Conservation (phyloP, 2,329 filamentous ascomycete species). For the Claviceps maximensis region DNA sequence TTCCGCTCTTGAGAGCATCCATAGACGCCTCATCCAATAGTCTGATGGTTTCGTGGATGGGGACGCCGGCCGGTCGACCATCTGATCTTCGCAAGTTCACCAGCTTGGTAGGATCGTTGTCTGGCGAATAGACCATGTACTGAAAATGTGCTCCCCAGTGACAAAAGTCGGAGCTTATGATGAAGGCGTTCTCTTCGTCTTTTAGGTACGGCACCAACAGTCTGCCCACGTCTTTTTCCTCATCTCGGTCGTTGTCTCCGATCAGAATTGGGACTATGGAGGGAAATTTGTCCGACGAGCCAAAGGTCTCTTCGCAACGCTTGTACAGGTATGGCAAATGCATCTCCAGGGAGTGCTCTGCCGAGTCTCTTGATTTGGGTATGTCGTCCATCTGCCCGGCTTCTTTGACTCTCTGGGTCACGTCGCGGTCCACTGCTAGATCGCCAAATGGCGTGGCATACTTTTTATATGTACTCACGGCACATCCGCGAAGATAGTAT, state of each 20-base stretch:
- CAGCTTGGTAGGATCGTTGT: slow-evolving; percentile 24
- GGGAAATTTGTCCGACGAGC: slow-evolving; percentile 45
- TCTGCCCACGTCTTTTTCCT: slow-evolving; percentile 55
- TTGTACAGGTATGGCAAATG: slow-evolving; percentile 90
- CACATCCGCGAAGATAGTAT: slow-evolving; percentile 63
- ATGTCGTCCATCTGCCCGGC: slow-evolving; percentile 36
- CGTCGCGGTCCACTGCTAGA: slow-evolving; percentile 48
- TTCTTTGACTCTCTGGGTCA: slow-evolving; percentile 35
- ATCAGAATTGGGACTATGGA: slow-evolving; percentile 75
- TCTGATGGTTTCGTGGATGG: slow-evolving; percentile 77
- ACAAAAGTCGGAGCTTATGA: slow-evolving; percentile 92
- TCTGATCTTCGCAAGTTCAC: slow-evolving; percentile 23
- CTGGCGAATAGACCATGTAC: slow-evolving; percentile 63
- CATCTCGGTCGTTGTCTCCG: slow-evolving; percentile 51
- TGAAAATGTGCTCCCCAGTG: slow-evolving; percentile 79
- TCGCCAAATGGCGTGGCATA: slow-evolving; percentile 67
- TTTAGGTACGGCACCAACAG: slow-evolving; percentile 66
- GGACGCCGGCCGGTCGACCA: slow-evolving; percentile 22
- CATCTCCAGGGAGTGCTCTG: slow-evolving; percentile 93
- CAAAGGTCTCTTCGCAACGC: slow-evolving; percentile 42
- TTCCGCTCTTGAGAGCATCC: slow-evolving; percentile 67
- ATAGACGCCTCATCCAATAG: slow-evolving; percentile 71
- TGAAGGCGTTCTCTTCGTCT: slow-evolving; percentile 65
- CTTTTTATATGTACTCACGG: slow-evolving; percentile 56
- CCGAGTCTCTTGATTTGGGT: slow-evolving; percentile 52